A percentile compares a stretch with the other conserved stretches of the same genome.
Conservation (phyloP, 2,329 filamentous ascomycete species). For the Penicillium sp. region DNA sequence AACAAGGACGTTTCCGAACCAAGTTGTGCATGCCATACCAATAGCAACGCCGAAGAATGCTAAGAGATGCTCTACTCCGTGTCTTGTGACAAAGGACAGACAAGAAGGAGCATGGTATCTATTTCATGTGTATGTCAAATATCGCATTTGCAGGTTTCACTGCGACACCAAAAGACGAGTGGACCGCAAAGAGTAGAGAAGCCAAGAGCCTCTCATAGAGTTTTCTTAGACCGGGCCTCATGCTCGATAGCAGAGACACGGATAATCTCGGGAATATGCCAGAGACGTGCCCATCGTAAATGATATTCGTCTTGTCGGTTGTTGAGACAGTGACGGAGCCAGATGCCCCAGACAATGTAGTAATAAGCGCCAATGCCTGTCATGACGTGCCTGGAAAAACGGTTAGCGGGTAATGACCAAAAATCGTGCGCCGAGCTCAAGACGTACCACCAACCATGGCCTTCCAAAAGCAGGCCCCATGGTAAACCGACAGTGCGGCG, state of each 20-base stretch:
- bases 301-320: conserved; percentile 70
- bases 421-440: not conserved
- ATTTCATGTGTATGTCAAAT: conserved; percentile 1
- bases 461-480: conserved; percentile 75
- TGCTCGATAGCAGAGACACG: conserved; percentile 23
- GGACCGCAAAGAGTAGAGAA: not conserved
- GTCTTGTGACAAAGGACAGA: conserved; percentile 2
- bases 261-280: conserved; percentile 59
- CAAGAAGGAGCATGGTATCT: conserved; percentile 5
- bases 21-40: conserved; percentile 1
- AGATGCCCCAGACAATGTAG: conserved; percentile 82
- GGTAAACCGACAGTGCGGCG: conserved; percentile 71
- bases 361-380: conserved; percentile 81
- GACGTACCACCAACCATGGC: conserved; percentile 70
- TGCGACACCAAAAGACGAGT: not conserved
- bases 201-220: conserved; percentile 15
- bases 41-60: conserved; percentile 3
- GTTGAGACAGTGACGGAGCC: conserved; percentile 76
- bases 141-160: conserved; percentile 3
- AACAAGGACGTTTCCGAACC: conserved; percentile 10
- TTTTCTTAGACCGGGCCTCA: conserved; percentile 33
- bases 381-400: conserved; percentile 66
- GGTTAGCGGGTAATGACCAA: conserved; percentile 13
- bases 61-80: conserved; percentile 5
- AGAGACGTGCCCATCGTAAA: conserved; percentile 67